Conservation (phyloP, 306 rosid species). For the Erythrophleum fordii region DNA sequence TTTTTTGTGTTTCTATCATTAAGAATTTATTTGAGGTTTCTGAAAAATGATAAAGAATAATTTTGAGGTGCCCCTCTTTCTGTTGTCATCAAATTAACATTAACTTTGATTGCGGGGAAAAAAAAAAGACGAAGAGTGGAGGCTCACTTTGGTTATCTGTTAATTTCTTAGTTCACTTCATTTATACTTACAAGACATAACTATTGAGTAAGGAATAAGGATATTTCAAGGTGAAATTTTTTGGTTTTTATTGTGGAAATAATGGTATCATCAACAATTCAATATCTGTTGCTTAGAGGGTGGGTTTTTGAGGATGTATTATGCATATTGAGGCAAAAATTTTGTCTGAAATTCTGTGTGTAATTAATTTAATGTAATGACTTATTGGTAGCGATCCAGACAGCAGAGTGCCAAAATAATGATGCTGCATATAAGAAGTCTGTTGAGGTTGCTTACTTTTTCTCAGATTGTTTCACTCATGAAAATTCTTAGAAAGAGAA, state of each 20-base stretch:
- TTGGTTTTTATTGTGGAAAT: background rate
- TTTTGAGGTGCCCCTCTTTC: background rate
- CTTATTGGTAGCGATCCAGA: too few species aligned
- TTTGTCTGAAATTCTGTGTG: background rate
- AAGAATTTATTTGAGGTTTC: background rate
- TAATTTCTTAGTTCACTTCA: conserved; percentile 14
- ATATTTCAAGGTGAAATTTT: conserved; percentile 5
- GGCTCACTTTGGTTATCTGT: background rate
- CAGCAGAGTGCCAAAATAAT: too few species aligned
- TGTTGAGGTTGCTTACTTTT: too few species aligned
- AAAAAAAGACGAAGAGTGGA: conserved; percentile 1
- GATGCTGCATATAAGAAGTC: too few species aligned
- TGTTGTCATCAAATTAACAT: background rate
- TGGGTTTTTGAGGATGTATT: conserved; percentile 5
- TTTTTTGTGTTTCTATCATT: background rate
- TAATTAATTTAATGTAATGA: too few species aligned
- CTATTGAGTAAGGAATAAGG: background rate
- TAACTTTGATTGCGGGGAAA: conserved; percentile 5
- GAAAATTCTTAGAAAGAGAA: too few species aligned
- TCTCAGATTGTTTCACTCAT: too few species aligned
- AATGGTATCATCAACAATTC: background rate
- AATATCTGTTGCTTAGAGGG: background rate
- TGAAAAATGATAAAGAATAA: background rate
- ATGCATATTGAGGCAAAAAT: background rate
- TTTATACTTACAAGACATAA: background rate